Evolutionary conservation across 495 filamentous ascomycete genomes (phyloP).

Genomic region (Tuber microsphaerosporum): DNA sequence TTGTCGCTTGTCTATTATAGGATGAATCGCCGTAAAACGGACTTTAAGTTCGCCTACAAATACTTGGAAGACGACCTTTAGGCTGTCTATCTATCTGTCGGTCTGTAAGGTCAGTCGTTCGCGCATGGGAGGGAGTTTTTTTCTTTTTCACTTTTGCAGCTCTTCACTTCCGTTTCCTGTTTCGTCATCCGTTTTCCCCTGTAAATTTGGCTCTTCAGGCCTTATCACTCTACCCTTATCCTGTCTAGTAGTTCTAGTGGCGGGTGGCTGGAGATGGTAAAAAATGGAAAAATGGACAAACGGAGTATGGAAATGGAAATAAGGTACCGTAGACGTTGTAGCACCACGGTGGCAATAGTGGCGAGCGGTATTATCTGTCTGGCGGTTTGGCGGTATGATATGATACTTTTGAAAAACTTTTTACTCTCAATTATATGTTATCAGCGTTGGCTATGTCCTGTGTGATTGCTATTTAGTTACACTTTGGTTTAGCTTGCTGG

Average conservation of each 20-base stretch:
- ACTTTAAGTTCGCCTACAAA: constrained; percentile 98
- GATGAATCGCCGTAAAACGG: constrained; percentile 98
- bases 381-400: not conserved
- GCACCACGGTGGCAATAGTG: not conserved
- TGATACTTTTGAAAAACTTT: not conserved
- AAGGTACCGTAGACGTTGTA: not conserved
- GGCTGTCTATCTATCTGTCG: constrained; percentile 11
- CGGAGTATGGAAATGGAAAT: not conserved
- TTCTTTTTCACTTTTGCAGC: constrained; percentile 9
- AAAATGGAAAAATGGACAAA: not conserved
- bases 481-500: not conserved
- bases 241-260: not conserved
- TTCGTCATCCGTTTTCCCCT: not conserved
- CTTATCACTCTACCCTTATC: not conserved
- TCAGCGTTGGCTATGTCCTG: not conserved
- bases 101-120: not conserved
- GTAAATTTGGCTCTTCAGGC: not conserved
- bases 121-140: constrained; percentile 8
- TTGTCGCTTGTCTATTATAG: constrained; percentile 48
- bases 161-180: constrained; percentile 12
- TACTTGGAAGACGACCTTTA: constrained; percentile 89
- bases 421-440: not conserved
- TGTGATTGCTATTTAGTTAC: not conserved
- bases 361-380: not conserved
- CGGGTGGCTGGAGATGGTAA: not conserved